Evolutionary conservation across 1,284 basidiomycete species (phyloP).

Genomic region (Blastosporella zonata): DNA sequence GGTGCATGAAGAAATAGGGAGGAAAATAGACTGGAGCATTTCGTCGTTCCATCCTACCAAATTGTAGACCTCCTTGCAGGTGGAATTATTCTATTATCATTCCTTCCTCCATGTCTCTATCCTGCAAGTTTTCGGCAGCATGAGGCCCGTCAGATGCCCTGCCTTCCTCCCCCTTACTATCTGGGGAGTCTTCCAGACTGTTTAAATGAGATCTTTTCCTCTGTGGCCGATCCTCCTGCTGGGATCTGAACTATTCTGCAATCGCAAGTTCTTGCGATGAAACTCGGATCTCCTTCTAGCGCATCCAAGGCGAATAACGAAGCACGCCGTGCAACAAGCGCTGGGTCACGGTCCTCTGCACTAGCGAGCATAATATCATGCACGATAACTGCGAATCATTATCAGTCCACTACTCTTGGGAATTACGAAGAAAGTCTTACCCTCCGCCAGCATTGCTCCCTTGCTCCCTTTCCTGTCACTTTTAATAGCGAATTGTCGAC

Average conservation of each 20-base stretch:
- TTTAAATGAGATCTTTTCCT: conserved; percentile 28
- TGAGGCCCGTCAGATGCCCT: conserved; percentile 2
- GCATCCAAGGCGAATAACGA: conserved; percentile 62
- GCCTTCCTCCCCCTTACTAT: conserved; percentile 25
- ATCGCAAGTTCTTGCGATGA: conserved; percentile 61
- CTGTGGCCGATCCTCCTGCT: too few relatives aligned
- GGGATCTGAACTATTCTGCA: conserved; percentile 42
- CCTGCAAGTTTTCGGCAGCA: conserved; percentile 6
- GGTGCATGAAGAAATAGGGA: conserved; percentile 15
- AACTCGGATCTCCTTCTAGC: conserved; percentile 57
- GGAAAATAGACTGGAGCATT: not conserved
- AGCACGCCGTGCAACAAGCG: conserved; percentile 55
- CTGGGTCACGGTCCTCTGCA: conserved; percentile 45
- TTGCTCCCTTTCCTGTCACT: conserved; percentile 50
- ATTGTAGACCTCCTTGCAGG: conserved; percentile 1
- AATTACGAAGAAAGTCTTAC: conserved; percentile 1
- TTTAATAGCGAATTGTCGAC: conserved; percentile 56
- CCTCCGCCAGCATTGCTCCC: conserved; percentile 3
- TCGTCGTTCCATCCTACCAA: not conserved
- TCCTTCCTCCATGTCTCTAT: conserved; percentile 19
- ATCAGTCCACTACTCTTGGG: not conserved
- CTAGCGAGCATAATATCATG: conserved; percentile 64
- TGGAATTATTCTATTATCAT: conserved; percentile 16
- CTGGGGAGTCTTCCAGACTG: conserved; percentile 33
- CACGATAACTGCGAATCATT: conserved; percentile 39